Conservation (phyloP, 805 yeast genomes). For the Yamadazyma akitaensis region DNA sequence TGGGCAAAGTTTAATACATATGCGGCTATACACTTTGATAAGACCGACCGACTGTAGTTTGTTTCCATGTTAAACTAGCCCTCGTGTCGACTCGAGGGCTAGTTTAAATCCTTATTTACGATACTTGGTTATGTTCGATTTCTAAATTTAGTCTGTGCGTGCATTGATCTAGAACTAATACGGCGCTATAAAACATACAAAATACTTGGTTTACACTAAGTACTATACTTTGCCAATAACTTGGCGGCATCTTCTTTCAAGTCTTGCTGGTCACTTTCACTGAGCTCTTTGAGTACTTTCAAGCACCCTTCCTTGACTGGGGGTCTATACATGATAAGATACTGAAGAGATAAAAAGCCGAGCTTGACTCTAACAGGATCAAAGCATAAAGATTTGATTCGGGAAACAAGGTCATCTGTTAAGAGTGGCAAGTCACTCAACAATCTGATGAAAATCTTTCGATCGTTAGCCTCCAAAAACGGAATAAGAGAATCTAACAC, state of each 20-base stretch:
- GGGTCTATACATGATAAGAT: slow-evolving; percentile 84
- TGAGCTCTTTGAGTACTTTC: slow-evolving; percentile 44
- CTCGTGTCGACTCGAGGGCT: too few species aligned
- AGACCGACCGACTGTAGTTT: too few species aligned
- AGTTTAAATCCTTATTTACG: too few species aligned
- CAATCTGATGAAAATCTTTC: slow-evolving; percentile 75
- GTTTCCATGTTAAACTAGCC: too few species aligned
- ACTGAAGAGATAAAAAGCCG: slow-evolving; percentile 81
- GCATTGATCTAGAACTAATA: not conserved
- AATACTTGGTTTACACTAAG: not conserved
- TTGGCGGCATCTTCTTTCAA: slow-evolving; percentile 45
- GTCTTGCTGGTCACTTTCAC: slow-evolving; percentile 46
- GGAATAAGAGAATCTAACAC: slow-evolving; percentile 80
- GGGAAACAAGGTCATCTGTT: slow-evolving; percentile 55
- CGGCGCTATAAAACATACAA: too few species aligned
- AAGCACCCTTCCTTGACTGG: slow-evolving; percentile 64
- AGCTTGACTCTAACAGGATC: slow-evolving; percentile 81
- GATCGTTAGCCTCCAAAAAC: slow-evolving; percentile 75
- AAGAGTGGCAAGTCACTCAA: slow-evolving; percentile 85
- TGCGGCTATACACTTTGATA: not conserved
- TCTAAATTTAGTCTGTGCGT: not conserved
- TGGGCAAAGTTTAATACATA: slow-evolving; percentile 4
- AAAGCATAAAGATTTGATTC: slow-evolving; percentile 68
- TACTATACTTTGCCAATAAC: slow-evolving; percentile 45
- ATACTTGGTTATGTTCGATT: not conserved